Evolutionary conservation across 2,329 filamentous ascomycete species (phyloP), one percentile per base, ranked within the genome.

Genomic region (Dothideomycetes sp.): DNA sequence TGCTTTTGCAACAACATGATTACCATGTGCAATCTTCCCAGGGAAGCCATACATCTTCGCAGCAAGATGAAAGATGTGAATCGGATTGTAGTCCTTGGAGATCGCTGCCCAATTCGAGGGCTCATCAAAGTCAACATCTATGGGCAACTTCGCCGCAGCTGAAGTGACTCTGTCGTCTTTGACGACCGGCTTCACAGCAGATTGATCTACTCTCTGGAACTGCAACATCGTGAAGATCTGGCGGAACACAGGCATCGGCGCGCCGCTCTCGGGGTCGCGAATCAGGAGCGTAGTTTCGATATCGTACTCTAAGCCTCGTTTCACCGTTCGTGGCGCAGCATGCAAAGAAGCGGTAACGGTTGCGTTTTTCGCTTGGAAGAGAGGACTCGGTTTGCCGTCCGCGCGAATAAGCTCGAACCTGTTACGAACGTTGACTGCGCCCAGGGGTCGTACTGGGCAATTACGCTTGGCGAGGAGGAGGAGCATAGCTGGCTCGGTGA

Each of bases 41-140:
- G 34, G 17, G 34, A 36, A 36, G 34, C 34, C 34, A 18, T 19
- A 36, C 17, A 24, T 14, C 19, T 18, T 36, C 4, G 34, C 34
- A 8, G 24, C 17, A 14, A 15, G 34, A 8, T 36, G 14, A 11
- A 18, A 15, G 17, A 22, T 36, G 14, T 36, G 34, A 18, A 36
- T 36, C 4, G 34, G 34, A 22, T 36, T 36, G 34, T 36, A 36
- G 19, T 36, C 34, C 15, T 15, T 11, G 14, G 17, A 36, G 3
- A 36, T 14, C 11, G 16, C 16, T 22, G 34, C 34, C 34, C 34
- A 36, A n/a, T 11, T 18, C 9, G 9, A 18, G 4, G 34, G 34
- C 3, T 18, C 34, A 14, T 24, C 19, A 14, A 14, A 14, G 34
- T 18, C 19, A 7, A 36, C 7, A 12, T 11, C 11, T 12, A 22